Conservation (phyloP, 306 rosid genomes). For the Quercus glauca region DNA sequence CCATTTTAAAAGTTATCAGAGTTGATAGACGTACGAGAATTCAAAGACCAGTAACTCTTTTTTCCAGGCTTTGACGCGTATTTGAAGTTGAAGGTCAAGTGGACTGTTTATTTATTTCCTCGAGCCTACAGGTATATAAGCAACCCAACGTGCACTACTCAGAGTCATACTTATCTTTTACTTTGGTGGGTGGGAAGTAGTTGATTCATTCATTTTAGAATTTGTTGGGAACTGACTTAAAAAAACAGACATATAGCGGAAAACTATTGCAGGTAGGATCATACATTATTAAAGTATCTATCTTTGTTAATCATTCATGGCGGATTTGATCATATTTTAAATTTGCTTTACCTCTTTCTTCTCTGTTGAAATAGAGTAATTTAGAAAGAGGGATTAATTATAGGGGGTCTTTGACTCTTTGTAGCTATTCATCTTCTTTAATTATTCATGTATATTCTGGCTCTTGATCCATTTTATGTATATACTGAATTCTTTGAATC, state of each 20-base stretch:
- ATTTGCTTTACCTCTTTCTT: neutral
- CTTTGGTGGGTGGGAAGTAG: neutral
- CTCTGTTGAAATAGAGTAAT: too few species aligned
- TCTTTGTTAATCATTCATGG: neutral
- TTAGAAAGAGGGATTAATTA: too few species aligned
- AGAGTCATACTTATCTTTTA: slow-evolving; percentile 10
- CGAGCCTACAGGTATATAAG: neutral
- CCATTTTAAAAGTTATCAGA: slow-evolving; percentile 4
- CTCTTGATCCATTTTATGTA: too few species aligned
- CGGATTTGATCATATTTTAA: neutral
- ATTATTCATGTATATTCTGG: neutral
- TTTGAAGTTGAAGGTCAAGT: slow-evolving; percentile 30
- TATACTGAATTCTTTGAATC: neutral
- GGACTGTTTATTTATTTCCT: neutral
- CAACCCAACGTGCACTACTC: neutral
- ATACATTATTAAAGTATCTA: neutral
- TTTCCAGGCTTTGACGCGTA: slow-evolving; percentile 50
- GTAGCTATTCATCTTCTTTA: neutral
- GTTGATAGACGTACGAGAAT: slow-evolving; percentile 26
- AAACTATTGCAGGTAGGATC: slow-evolving; percentile 21
- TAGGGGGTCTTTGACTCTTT: neutral
- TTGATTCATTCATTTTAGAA: slow-evolving; percentile 6
- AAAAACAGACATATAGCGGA: neutral
- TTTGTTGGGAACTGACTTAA: neutral
- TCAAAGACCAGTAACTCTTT: slow-evolving; percentile 35